Evolutionary conservation across 345 rosid genomes (phyloP), one percentile per base, ranked within the genome.

Genomic region (Corchorus capsularis): DNA sequence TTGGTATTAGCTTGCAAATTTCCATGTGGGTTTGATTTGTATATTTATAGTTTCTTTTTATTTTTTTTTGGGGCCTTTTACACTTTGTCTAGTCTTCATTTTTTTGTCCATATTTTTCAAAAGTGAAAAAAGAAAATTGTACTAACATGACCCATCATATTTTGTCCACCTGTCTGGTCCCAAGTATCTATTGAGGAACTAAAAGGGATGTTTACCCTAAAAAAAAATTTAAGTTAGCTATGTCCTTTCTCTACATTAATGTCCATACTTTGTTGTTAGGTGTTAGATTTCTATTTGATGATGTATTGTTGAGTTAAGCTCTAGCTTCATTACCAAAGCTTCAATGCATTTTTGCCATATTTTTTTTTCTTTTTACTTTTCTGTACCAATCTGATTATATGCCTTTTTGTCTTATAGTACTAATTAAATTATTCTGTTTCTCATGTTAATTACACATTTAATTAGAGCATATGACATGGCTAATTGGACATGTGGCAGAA

Each of bases 161-260:
- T 66, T 2, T 46, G 41, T 68, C 13, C 43, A 49, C 43, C 72
- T 68, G 72, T 68, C 72, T 68, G 71, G 61, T 56, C 71, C 71
- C 69, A 19, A n/a, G 35, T 10, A 43, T 65, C 55, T 67, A 5
- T n/a, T 20, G 54, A 6, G 5, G 71, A 5, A 45, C 69, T 4
- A 53, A 39, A 39, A 39, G 17, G 55, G 56, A 54, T 54, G 10
- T 54, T 22, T 39, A 4, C 43, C 43, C 43, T 39, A 39, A 39
- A 39, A 54, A 54, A 5, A 16, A 16, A 0, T 16, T 0, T 15
- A 52, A 2, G 47, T 45, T 45, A 5, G 47, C 47, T 7, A 8
- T 45, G 47, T 7, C 47, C 47, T 45, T 45, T 45, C 47, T 45
- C 47, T n/a, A 20, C 22, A 55, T 56, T 8, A 8, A 56, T 56